These are phyloP conservation scores for Mytilinidion resinicola DNA, from an alignment of 495 filamentous ascomycete genomes.

Conservation along the genomic window DNA sequence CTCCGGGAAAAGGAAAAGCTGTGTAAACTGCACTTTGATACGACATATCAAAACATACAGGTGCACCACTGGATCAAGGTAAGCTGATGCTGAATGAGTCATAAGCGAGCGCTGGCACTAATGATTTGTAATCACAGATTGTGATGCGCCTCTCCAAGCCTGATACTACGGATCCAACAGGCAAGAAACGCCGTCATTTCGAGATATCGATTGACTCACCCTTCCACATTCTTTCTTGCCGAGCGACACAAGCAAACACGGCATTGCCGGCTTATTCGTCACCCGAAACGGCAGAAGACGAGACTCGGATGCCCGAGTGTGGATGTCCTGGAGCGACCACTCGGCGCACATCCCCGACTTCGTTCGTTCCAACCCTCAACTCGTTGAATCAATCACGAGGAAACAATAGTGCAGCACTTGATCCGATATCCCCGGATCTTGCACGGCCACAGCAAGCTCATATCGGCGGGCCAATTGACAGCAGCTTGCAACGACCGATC, in stretches of 20 bases:
- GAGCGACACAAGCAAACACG: constrained; percentile 85
- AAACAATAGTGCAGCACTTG: constrained; percentile 16
- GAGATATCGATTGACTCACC: constrained; percentile 99
- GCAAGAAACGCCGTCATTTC: constrained; percentile 74
- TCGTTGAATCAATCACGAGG: constrained; percentile 26
- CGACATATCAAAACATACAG: constrained; percentile 91
- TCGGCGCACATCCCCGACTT: constrained; percentile 39
- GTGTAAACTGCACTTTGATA: constrained; percentile 80
- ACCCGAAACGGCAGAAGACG: constrained; percentile 46
- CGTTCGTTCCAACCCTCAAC: constrained; percentile 39
- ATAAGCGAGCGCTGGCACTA: background rate
- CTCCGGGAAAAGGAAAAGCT: constrained; percentile 72
- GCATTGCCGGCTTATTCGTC: constrained; percentile 78
- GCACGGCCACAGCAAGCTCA: constrained; percentile 36
- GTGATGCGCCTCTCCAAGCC: constrained; percentile 90
- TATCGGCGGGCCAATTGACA: constrained; percentile 29
- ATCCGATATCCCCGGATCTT: constrained; percentile 30
- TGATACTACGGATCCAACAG: constrained; percentile 67
- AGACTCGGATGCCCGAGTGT: constrained; percentile 53
- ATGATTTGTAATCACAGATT: constrained; percentile 51
- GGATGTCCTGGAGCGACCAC: constrained; percentile 66
- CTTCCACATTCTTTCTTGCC: constrained; percentile 92
- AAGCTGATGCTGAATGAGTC: constrained; percentile 24
- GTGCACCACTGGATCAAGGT: constrained; percentile 99
- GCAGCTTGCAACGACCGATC: constrained; percentile 57